Percentiles rank a stretch among this genome's conserved stretches.
Conservation (phyloP, 179 eudicot genomes). For the Nepenthes alata region DNA sequence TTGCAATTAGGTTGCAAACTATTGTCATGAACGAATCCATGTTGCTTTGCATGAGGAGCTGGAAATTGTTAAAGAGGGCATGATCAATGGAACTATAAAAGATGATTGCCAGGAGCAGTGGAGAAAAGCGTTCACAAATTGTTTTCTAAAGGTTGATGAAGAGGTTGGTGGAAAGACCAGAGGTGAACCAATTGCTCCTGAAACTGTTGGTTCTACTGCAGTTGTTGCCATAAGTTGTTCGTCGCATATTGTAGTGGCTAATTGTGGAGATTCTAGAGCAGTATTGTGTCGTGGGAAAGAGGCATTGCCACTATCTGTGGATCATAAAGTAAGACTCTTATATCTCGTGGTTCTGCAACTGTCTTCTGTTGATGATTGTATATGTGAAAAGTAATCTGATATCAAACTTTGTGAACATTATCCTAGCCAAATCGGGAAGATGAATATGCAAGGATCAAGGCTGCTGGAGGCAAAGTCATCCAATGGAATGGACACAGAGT, state of each 20-base stretch:
- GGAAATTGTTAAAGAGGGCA: slow-evolving; percentile 16
- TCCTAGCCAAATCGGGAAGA: slow-evolving; percentile 46
- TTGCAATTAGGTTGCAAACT: slow-evolving; percentile 41
- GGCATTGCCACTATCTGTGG: slow-evolving; percentile 42
- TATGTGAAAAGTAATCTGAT: neutral
- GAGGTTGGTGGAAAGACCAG: slow-evolving; percentile 31
- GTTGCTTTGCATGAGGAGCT: slow-evolving; percentile 37
- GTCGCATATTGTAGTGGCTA: slow-evolving; percentile 46
- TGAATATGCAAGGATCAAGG: slow-evolving; percentile 46
- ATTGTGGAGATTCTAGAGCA: slow-evolving; percentile 54
- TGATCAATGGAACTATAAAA: slow-evolving; percentile 12
- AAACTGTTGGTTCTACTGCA: slow-evolving; percentile 54
- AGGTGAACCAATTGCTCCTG: slow-evolving; percentile 37
- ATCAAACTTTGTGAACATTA: neutral
- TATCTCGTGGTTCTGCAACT: neutral
- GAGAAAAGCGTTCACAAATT: slow-evolving; percentile 27
- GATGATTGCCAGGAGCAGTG: slow-evolving; percentile 31
- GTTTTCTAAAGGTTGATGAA: slow-evolving; percentile 45
- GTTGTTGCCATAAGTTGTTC: slow-evolving; percentile 43
- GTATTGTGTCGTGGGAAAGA: slow-evolving; percentile 49
- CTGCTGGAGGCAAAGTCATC: slow-evolving; percentile 44
- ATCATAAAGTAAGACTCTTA: slow-evolving; percentile 34
- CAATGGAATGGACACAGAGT: slow-evolving; percentile 56
- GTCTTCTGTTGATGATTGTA: neutral
- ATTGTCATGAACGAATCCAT: slow-evolving; percentile 45